Percentiles rank a stretch among this genome's conserved stretches.
Conservation (phyloP, 805 yeast species). For the Jamesozyma piceae region DNA sequence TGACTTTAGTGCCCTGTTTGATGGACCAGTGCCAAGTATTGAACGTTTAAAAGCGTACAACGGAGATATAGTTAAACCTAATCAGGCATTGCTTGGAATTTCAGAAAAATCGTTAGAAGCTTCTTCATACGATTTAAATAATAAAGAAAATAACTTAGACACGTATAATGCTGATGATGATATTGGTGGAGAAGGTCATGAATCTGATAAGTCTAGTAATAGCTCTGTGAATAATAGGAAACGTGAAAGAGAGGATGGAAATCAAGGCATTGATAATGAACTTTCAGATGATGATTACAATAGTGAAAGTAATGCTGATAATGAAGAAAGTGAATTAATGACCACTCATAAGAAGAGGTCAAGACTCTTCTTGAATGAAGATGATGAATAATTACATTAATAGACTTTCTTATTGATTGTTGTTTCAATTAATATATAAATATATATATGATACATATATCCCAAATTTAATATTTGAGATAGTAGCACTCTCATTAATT, state of each 20-base stretch:
- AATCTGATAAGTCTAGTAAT: neutral
- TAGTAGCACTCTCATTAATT: no score
- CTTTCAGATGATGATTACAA: conserved; percentile 3
- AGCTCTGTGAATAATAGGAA: neutral
- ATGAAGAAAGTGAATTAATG: conserved; percentile 3
- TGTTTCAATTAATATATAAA: no score
- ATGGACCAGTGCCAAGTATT: conserved; percentile 19
- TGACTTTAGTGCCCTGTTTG: conserved; percentile 24
- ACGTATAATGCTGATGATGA: neutral
- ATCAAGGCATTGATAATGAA: neutral
- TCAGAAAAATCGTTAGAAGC: neutral
- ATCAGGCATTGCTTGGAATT: conserved; percentile 11
- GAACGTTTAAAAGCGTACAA: conserved; percentile 2
- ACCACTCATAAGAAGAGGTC: conserved; percentile 1
- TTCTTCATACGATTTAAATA: neutral
- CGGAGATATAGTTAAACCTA: conserved; percentile 8
- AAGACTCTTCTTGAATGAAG: conserved; percentile 1
- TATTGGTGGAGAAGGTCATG: neutral
- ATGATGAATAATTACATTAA: conserved; percentile 1
- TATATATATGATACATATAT: no score
- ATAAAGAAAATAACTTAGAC: neutral
- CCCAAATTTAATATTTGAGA: no score
- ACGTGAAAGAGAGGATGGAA: neutral
- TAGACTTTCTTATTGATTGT: neutral
- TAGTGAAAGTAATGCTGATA: conserved; percentile 1